Percentiles rank a stretch among this genome's conserved stretches.
These are phyloP conservation scores for Phyllosticta citriasiana DNA, from an alignment of 2,329 filamentous ascomycete species.

Conservation along the genomic window DNA sequence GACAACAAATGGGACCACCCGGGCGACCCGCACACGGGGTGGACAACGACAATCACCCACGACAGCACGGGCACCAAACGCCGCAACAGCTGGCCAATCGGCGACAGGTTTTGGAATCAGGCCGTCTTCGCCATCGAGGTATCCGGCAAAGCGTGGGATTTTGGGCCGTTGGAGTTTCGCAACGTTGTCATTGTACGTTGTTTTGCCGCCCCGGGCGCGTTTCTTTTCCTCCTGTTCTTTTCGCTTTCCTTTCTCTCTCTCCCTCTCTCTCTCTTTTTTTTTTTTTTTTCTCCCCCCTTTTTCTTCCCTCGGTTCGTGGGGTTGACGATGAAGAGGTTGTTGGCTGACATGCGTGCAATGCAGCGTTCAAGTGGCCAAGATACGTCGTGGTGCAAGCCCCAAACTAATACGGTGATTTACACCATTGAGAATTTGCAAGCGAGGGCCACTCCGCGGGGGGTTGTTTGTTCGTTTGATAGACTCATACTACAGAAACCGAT, in stretches of 20 bases:
- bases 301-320: too few relatives aligned
- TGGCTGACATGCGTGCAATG: too few relatives aligned
- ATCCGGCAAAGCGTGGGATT: slow-evolving; percentile 30
- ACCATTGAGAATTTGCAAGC: too few relatives aligned
- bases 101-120: slow-evolving; percentile 32
- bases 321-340: too few relatives aligned
- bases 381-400: too few relatives aligned
- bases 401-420: too few relatives aligned
- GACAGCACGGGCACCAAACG: slow-evolving; percentile 19
- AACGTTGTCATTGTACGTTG: slow-evolving; percentile 18
- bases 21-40: slow-evolving; percentile 14
- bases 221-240: background rate
- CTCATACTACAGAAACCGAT: too few relatives aligned
- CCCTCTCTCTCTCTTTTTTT: too few relatives aligned
- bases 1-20: slow-evolving; percentile 15
- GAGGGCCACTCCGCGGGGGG: too few relatives aligned
- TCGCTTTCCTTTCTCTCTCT: background rate
- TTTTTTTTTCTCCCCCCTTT: too few relatives aligned
- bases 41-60: slow-evolving; percentile 26
- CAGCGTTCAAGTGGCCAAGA: too few relatives aligned
- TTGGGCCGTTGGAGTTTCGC: slow-evolving; percentile 29
- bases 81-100: slow-evolving; percentile 26
- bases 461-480: too few relatives aligned
- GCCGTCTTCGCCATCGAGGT: slow-evolving; percentile 34
- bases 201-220: background rate